A percentile compares a stretch with the other conserved stretches of the same genome.
phyloP scores from a whole-genome alignment of 2,329 filamentous ascomycete genomes.

The Bipolaris zeicola region DNA sequence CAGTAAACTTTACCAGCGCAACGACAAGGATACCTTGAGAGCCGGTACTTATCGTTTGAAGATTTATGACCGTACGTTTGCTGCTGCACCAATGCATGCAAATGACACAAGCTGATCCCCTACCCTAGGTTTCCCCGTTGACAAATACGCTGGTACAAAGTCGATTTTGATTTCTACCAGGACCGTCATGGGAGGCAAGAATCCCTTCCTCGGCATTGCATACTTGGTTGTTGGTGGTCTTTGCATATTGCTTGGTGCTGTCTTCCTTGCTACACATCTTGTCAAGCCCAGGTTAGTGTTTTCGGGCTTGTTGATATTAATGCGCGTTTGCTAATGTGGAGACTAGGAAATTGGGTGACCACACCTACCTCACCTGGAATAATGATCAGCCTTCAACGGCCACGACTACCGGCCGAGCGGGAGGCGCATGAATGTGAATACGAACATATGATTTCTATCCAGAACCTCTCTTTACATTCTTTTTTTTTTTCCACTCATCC shows the following conservation, averaged over 20 bases:
- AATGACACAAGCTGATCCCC: slow-evolving; percentile 26
- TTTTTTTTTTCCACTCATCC: no score
- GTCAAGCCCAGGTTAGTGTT: slow-evolving; percentile 80
- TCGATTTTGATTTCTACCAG: slow-evolving; percentile 86
- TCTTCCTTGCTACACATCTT: slow-evolving; percentile 90
- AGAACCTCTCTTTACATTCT: slow-evolving; percentile 4
- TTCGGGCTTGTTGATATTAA: not conserved
- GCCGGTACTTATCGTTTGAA: slow-evolving; percentile 76
- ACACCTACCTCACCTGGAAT: slow-evolving; percentile 98
- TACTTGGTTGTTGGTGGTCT: slow-evolving; percentile 93
- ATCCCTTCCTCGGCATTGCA: slow-evolving; percentile 93
- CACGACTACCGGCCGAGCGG: slow-evolving; percentile 55
- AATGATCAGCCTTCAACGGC: slow-evolving; percentile 66
- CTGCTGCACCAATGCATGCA: not conserved
- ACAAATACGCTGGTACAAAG: slow-evolving; percentile 82
- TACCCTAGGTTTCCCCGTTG: slow-evolving; percentile 75
- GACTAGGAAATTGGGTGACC: slow-evolving; percentile 89
- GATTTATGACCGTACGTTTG: slow-evolving; percentile 74
- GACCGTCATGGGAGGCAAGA: slow-evolving; percentile 92
- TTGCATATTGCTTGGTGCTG: slow-evolving; percentile 82
- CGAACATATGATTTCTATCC: not conserved
- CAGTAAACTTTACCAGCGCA: slow-evolving; percentile 88
- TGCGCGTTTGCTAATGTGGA: slow-evolving; percentile 17
- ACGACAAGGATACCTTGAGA: slow-evolving; percentile 71
- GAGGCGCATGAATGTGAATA: slow-evolving; percentile 42